These are phyloP conservation scores for Sergeia podlipaevii DNA, from an alignment of 208 protist species.

Conservation along the genomic window DNA sequence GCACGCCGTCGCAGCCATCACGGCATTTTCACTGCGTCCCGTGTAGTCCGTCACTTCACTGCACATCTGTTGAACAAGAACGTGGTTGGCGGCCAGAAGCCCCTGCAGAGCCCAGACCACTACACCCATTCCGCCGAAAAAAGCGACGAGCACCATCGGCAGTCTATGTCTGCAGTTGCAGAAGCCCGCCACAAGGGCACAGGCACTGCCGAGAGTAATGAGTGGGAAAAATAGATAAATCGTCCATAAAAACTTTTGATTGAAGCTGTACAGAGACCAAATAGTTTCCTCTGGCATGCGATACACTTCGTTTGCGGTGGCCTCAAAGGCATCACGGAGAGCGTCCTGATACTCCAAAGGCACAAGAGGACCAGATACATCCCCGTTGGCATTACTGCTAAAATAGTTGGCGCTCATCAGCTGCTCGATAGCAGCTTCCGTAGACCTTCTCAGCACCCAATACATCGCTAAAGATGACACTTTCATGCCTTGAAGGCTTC, in stretches of 20 bases:
- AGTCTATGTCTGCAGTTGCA: slow-evolving; percentile 22
- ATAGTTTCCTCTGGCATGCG: slow-evolving; percentile 13
- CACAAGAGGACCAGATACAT: too few species aligned
- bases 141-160: slow-evolving; percentile 21
- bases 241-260: slow-evolving; percentile 11
- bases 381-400: too few species aligned
- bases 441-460: too few species aligned
- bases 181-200: slow-evolving; percentile 15
- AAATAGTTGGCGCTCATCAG: too few species aligned
- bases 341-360: too few species aligned
- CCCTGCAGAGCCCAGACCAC: slow-evolving; percentile 22
- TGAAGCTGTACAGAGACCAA: not conserved
- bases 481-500: too few species aligned
- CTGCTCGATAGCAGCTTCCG: too few species aligned
- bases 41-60: slow-evolving; percentile 31
- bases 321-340: too few species aligned
- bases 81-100: slow-evolving; percentile 4
- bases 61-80: slow-evolving; percentile 26
- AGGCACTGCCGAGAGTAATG: slow-evolving; percentile 9
- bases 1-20: slow-evolving; percentile 20
- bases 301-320: slow-evolving; percentile 2
- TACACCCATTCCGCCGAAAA: slow-evolving; percentile 27
- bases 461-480: too few species aligned
- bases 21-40: slow-evolving; percentile 9
- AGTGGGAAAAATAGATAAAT: slow-evolving; percentile 23